Evolutionary conservation across 2,329 filamentous ascomycete species (phyloP), one percentile per base, ranked within the genome.

Genomic region (Xylaria sp.): DNA sequence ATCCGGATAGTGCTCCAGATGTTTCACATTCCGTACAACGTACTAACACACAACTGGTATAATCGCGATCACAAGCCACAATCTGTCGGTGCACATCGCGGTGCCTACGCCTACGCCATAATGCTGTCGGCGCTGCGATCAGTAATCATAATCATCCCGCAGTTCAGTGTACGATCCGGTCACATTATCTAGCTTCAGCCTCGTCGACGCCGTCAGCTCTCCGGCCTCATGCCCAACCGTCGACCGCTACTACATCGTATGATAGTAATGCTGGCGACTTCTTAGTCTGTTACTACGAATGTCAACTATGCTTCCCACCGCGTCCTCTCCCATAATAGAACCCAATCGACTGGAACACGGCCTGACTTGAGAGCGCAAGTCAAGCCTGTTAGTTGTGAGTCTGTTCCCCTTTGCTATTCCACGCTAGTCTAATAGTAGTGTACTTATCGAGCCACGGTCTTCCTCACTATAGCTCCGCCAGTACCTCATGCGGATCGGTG

Each of bases 141-240:
- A 58, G 39, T 58, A 58, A 58, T 58, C 56, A 58, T 58, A 32
- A 46, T 58, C 32, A 32, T 44, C 55, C 20, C 56, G 23, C 39
- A 39, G 52, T 18, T 15, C 20, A 18, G 41, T 8, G 41, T 46
- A n/a, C 8, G 10, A 39, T 39, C 37, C 46, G 15, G 34, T 66
- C 13, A 51, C 51, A 58, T 54, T 37, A 54, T 48, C 54, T 51
- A 59, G 20, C 54, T 63, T 67, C 59, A 68, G 63, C 58, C 63
- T 70, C 39, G 58, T 37, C 39, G 28, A 46, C 20, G 41, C 23
- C 48, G n/a, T 46, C 44, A 18, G 23, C 34, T 58, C 65, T 57
- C 48, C 18, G 20, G 46, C 48, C 51, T 37, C 39, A 23, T 34
- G 32, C 41, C 28, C n/a, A 20, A 18, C 28, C 20, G 28, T 28